These are phyloP conservation scores for Tricholomella constricta DNA, from an alignment of 768 basidiomycete genomes.

Conservation along the genomic window DNA sequence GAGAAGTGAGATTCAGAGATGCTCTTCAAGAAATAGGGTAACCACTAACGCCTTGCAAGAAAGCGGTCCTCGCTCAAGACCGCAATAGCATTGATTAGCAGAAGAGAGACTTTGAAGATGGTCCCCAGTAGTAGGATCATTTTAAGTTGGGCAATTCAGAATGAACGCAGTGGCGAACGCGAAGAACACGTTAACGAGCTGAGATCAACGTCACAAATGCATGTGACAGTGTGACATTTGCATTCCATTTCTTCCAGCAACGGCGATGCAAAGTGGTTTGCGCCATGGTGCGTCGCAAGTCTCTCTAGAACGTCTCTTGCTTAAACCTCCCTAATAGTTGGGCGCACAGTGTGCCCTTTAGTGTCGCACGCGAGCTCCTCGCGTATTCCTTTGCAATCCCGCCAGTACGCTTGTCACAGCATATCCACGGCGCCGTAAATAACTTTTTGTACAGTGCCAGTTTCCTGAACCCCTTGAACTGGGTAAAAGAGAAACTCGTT, in stretches of 20 bases:
- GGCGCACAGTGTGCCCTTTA: slow-evolving; percentile 3
- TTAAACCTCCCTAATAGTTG: slow-evolving; percentile 6
- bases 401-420: slow-evolving; percentile 37
- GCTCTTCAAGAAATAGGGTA: slow-evolving; percentile 1
- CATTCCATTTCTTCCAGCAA: slow-evolving; percentile 11
- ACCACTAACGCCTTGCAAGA: slow-evolving; percentile 79
- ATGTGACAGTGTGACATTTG: slow-evolving; percentile 15
- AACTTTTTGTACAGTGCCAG: slow-evolving; percentile 37
- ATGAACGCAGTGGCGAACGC: slow-evolving; percentile 14
- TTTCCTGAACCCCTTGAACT: slow-evolving; percentile 58
- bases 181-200: slow-evolving; percentile 7
- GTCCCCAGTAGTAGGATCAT: slow-evolving; percentile 64
- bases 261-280: slow-evolving; percentile 22
- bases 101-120: slow-evolving; percentile 82
- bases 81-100: slow-evolving; percentile 93
- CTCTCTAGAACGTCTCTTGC: slow-evolving; percentile 14
- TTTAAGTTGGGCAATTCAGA: slow-evolving; percentile 11
- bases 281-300: slow-evolving; percentile 24
- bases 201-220: slow-evolving; percentile 8
- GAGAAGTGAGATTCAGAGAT: slow-evolving; percentile 19
- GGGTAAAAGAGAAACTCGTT: slow-evolving; percentile 62
- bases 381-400: slow-evolving; percentile 36
- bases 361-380: slow-evolving; percentile 18
- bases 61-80: slow-evolving; percentile 96
- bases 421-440: slow-evolving; percentile 2